Percentiles rank a stretch among this genome's conserved stretches.
Conservation (phyloP, 2,329 filamentous ascomycete genomes). For the Emmonsia crescens region DNA sequence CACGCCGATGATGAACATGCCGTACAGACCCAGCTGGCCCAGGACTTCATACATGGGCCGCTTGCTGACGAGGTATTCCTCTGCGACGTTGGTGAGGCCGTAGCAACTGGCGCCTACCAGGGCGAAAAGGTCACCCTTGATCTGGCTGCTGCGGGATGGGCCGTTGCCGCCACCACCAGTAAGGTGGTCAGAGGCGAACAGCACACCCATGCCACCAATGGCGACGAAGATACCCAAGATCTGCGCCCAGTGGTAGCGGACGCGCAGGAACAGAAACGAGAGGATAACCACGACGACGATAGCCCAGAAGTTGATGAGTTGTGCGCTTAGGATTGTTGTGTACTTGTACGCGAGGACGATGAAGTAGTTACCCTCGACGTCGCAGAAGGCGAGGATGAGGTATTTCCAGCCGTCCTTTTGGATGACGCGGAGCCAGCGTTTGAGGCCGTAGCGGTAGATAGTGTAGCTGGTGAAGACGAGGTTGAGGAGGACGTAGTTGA, state of each 20-base stretch:
- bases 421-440: conserved; percentile 55
- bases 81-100: conserved; percentile 79
- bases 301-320: conserved; percentile 98
- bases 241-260: conserved; percentile 83
- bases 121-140: conserved; percentile 90
- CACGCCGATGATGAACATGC: conserved; percentile 79
- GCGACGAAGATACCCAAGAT: conserved; percentile 78
- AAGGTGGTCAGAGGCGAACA: conserved; percentile 80
- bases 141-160: conserved; percentile 45
- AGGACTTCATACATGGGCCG: conserved; percentile 87
- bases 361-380: conserved; percentile 97
- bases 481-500: conserved; percentile 82
- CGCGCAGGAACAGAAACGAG: conserved; percentile 70
- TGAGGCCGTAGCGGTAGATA: conserved; percentile 66
- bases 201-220: conserved; percentile 79
- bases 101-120: conserved; percentile 84
- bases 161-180: conserved; percentile 43
- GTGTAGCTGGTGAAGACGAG: conserved; percentile 72
- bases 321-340: conserved; percentile 83
- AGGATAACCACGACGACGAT: conserved; percentile 84
- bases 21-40: conserved; percentile 80
- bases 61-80: conserved; percentile 87
- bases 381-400: conserved; percentile 80
- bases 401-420: conserved; percentile 80
- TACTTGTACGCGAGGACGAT: conserved; percentile 87